Evolutionary conservation across 192 early-diverging fungal species (phyloP), one percentile per base, ranked within the genome.

Genomic region (Coemansia sp.): DNA sequence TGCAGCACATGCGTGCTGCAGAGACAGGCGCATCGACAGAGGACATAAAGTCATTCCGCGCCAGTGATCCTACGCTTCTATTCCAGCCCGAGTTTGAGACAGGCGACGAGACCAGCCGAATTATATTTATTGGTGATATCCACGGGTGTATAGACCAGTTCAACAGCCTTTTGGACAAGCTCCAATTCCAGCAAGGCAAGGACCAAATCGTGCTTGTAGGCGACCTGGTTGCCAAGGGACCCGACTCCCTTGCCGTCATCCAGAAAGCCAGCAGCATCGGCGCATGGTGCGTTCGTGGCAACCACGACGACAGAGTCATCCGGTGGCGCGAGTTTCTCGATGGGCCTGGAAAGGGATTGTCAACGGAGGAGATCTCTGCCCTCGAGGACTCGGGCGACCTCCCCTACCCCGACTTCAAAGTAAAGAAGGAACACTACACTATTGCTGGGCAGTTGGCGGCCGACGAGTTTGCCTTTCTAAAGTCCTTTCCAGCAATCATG

Each of bases 301-400:
- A 92, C 67, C 91, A 92, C 49, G 91, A 93, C 55, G 89, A 93
- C 68, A 78, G 78, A 41, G 86, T 91, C 4, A 73, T 91, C n/a
- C 73, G 86, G 15, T 87, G 87, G 74, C 75, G 82, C 33, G 79
- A 80, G 26, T 85, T 77, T 48, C 72, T 88, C n/a, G 61, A 85
- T 20, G 70, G 70, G 20, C 75, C 86, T 4, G 68, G 59, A 5
- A 49, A 58, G 35, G 56, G 64, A 9, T 15, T 73, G 6, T 46
- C 67, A 5, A 43, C 55, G 20, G 16, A 18, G 2, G 68, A 75
- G 1, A 46, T 77, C 7, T 9, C 71, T 66, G 10, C 61, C 3
- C 55, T 70, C 20, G 62, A 76, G 35, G 39, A 39, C 12, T 18
- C 60, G 6, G 35, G 51, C 14, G 69, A 44, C 33, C 43, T 71